Percentiles rank a stretch among this genome's conserved stretches.
Conservation (phyloP, 83 land plant species). For the Diphasiastrum complanatum region DNA sequence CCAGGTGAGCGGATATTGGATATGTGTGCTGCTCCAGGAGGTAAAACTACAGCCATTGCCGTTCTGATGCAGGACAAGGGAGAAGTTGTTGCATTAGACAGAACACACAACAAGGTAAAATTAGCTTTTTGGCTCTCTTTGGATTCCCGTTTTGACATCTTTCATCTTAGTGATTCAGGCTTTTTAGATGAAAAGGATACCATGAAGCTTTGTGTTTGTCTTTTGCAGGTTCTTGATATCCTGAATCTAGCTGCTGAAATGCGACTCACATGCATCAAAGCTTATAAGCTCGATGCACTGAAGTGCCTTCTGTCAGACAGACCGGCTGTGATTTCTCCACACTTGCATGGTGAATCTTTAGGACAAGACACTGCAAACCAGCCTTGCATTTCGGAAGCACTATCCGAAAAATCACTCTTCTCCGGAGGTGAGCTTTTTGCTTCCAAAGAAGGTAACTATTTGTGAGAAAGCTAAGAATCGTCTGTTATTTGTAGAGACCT, state of each 20-base stretch:
- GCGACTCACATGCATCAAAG: conserved; percentile 67
- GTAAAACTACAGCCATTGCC: conserved; percentile 94
- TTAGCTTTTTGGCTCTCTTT: background rate
- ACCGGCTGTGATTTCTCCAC: too few species aligned
- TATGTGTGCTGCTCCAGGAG: conserved; percentile 99
- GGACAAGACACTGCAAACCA: too few species aligned
- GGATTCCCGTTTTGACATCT: background rate
- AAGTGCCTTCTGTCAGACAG: conserved; percentile 38
- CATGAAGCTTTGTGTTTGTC: too few species aligned
- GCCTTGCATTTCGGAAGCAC: too few species aligned
- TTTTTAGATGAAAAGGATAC: too few species aligned
- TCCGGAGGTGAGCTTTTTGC: too few species aligned
- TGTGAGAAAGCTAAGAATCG: too few species aligned
- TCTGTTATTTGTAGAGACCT: too few species aligned
- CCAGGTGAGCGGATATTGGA: conserved; percentile 79
- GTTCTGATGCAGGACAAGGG: conserved; percentile 84
- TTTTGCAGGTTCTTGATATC: conserved; percentile 66
- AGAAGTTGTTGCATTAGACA: conserved; percentile 73
- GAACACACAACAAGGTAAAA: conserved; percentile 91
- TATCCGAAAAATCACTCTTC: too few species aligned
- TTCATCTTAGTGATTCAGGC: too few species aligned
- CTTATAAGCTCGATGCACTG: conserved; percentile 85
- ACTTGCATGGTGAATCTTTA: too few species aligned
- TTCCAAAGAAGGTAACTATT: too few species aligned
- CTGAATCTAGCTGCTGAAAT: conserved; percentile 67